Conservation (phyloP, 371 early-diverging fungal species). For the Mucor velutinosus region DNA sequence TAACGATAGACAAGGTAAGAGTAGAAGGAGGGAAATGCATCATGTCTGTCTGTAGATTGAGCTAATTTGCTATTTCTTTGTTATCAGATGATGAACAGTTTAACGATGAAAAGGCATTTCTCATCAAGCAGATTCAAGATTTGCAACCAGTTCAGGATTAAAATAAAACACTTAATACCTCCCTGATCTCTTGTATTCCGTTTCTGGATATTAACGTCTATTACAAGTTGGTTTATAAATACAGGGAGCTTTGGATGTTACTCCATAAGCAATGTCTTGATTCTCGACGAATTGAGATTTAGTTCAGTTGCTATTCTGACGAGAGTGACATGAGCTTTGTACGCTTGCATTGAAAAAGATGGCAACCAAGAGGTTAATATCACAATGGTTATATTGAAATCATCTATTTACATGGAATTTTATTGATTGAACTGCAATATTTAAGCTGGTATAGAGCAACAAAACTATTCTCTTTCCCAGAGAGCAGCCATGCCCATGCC, state of each 20-base stretch:
- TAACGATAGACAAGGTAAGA: constrained; percentile 88
- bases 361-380: too few species aligned
- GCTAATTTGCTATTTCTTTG: not conserved
- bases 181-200: not conserved
- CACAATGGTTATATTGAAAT: too few species aligned
- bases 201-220: not conserved
- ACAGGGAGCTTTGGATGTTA: not conserved
- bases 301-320: not conserved
- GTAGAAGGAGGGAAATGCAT: not conserved
- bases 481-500: constrained; percentile 98
- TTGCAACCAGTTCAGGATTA: constrained; percentile 49
- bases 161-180: constrained; percentile 10
- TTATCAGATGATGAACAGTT: constrained; percentile 94
- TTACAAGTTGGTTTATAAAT: not conserved
- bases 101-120: constrained; percentile 96
- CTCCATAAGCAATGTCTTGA: not conserved
- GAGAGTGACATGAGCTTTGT: not conserved
- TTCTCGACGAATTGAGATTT: not conserved
- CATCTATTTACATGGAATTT: not conserved
- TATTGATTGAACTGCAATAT: not conserved
- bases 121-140: constrained; percentile 87
- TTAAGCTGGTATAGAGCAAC: not conserved
- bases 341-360: not conserved
- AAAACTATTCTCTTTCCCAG: constrained; percentile 65
- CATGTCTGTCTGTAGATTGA: not conserved